Base-by-base conservation (phyloP, 2,329 filamentous ascomycete genomes). In the Fusarium poae region DNA sequence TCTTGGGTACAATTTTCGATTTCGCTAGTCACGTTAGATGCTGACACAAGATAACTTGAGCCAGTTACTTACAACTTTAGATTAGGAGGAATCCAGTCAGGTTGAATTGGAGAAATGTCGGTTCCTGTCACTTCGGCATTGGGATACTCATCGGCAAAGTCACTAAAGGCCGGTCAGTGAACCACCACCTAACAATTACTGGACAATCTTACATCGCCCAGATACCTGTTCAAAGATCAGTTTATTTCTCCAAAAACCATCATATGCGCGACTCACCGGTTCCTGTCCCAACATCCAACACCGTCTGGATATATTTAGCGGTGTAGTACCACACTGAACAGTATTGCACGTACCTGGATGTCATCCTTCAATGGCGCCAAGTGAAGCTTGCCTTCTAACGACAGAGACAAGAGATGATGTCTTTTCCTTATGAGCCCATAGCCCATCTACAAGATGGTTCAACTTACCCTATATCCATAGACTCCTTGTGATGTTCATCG, bases 81-180 rank as follows among this genome's bases (percentile, higher is more conserved):
- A 70, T 76, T 76, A 0, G 74, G 72, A 0, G 74, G 74, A 0
- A 89, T 82, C 77, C 85, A 85, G 25, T 77, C 77, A 1, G 86
- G 86, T 67, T 89, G 86, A 15, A 88, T 86, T 1, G 86, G 85
- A 15, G 83, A 86, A 11, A 88, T 81, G 68, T 89, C 86, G 4
- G 84, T 86, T 32, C 86, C 86, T 42, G 81, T 79, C 2, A 76
- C 85, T 78, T 74, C 79, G 51, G 74, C 82, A 63, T 79, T 73
- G 23, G 84, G 84, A 43, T 82, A 82, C 13, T 80, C 65, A 53
- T 85, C 75, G 58, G 80, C 76, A 45, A 80, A 76, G 58, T 87
- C 87, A 55, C 89, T 88, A 1, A 15, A 4, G 0, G 2, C n/a
- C 5, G 1, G 16, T 70, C 1, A 42, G 35, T 6, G 6, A 3